Conservation (phyloP, 1,284 basidiomycete species). For the Ceratobasidium papillatum region DNA sequence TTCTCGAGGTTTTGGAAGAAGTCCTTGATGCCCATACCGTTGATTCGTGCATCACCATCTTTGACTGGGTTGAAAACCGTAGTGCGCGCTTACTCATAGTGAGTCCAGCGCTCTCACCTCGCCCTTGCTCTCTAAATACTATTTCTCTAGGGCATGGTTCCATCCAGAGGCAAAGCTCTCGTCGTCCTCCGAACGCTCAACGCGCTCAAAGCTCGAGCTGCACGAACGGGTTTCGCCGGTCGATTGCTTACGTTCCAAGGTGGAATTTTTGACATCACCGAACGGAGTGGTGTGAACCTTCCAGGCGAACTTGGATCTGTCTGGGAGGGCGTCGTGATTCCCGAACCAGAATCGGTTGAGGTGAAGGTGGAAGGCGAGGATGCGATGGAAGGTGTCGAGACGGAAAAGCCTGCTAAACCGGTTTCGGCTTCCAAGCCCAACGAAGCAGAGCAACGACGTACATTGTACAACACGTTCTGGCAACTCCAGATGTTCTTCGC, state of each 20-base stretch:
- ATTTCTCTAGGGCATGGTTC: conserved; percentile 66
- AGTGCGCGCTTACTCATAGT: conserved; percentile 68
- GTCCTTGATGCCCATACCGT: conserved; percentile 85
- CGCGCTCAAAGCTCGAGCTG: conserved; percentile 83
- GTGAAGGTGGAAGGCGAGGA: conserved; percentile 39
- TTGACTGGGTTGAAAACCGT: conserved; percentile 82
- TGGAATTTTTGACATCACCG: conserved; percentile 84
- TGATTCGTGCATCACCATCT: conserved; percentile 79
- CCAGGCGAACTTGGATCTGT: conserved; percentile 82
- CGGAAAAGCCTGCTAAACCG: conserved; percentile 41
- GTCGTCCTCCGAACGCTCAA: conserved; percentile 85
- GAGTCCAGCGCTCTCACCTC: not conserved
- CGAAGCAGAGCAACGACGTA: conserved; percentile 68
- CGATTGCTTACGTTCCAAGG: conserved; percentile 87
- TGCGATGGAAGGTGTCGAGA: conserved; percentile 45
- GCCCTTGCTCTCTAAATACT: not conserved
- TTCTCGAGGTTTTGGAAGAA: conserved; percentile 64
- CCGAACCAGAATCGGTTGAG: conserved; percentile 40
- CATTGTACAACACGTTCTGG: conserved; percentile 87
- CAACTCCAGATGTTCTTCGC: conserved; percentile 76
- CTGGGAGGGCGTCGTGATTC: conserved; percentile 69
- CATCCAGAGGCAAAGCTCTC: conserved; percentile 86
- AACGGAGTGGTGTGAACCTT: conserved; percentile 89
- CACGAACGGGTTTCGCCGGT: conserved; percentile 89
- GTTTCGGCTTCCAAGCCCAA: conserved; percentile 45